Evolutionary conservation across 2,329 filamentous ascomycete genomes (phyloP).

Genomic region (Trichoderma aggressivum): DNA sequence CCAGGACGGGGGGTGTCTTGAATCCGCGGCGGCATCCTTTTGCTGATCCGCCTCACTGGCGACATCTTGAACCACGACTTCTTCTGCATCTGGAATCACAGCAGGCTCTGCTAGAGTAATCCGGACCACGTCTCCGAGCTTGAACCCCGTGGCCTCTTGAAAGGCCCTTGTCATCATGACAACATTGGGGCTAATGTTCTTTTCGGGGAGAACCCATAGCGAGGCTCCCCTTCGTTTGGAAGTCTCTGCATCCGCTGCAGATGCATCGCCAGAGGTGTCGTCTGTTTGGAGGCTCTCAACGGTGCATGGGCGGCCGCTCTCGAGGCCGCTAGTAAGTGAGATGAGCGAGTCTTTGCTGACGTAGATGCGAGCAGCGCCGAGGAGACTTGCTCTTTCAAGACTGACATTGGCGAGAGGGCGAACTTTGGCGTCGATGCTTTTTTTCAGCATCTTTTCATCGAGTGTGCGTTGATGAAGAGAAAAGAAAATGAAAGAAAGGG

Average conservation of each 20-base stretch:
- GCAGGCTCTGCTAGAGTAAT: conserved; percentile 54
- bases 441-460: conserved; percentile 30
- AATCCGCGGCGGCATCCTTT: conserved; percentile 17
- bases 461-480: neutral
- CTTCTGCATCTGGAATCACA: conserved; percentile 51
- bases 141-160: conserved; percentile 68
- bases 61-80: conserved; percentile 59
- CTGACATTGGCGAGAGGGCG: conserved; percentile 41
- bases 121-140: conserved; percentile 62
- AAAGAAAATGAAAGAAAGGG: neutral
- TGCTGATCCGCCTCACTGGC: conserved; percentile 34
- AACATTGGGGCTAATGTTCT: conserved; percentile 64
- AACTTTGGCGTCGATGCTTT: conserved; percentile 40
- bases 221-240: conserved; percentile 42
- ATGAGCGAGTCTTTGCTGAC: conserved; percentile 47
- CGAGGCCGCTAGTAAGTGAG: conserved; percentile 41
- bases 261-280: conserved; percentile 17
- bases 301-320: conserved; percentile 42
- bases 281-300: conserved; percentile 35
- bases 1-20: conserved; percentile 36
- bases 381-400: conserved; percentile 41
- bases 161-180: conserved; percentile 71
- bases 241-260: neutral
- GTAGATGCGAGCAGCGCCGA: conserved; percentile 46
- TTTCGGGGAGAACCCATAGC: conserved; percentile 49